A percentile compares a stretch with the other conserved stretches of the same genome.
Evolutionary conservation across 148 eudicot genomes (phyloP).

Genomic region (Vaccinium darrowii): DNA sequence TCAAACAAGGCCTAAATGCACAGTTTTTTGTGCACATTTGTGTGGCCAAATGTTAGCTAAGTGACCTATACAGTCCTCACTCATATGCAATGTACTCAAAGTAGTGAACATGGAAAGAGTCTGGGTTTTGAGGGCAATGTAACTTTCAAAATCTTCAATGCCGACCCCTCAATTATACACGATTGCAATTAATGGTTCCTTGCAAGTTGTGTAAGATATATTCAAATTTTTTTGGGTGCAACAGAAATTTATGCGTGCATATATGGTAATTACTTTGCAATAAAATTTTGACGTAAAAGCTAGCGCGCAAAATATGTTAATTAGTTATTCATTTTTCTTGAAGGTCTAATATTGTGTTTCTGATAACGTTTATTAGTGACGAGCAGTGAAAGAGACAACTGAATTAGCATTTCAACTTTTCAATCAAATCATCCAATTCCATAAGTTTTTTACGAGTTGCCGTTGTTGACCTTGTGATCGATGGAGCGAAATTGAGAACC

Average conservation of each 20-base stretch:
- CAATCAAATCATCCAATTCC: too few relatives aligned
- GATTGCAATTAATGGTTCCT: background rate
- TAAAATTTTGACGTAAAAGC: too few relatives aligned
- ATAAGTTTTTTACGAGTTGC: background rate
- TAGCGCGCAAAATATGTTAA: too few relatives aligned
- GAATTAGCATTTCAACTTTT: background rate
- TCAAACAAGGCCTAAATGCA: background rate
- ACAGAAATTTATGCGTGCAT: too few relatives aligned
- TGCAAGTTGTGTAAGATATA: background rate
- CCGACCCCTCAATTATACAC: slow-evolving; percentile 1
- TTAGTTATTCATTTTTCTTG: too few relatives aligned
- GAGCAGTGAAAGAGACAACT: background rate
- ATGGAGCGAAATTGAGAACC: background rate
- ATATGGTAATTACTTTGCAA: too few relatives aligned
- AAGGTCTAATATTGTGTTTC: too few relatives aligned
- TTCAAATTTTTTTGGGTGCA: too few relatives aligned
- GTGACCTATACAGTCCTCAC: background rate
- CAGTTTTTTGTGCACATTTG: background rate
- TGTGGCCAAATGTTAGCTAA: background rate
- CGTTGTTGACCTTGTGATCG: background rate
- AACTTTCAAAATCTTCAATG: slow-evolving; percentile 20
- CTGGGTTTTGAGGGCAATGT: slow-evolving; percentile 16
- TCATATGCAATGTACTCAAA: background rate
- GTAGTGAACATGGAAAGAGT: slow-evolving; percentile 10
- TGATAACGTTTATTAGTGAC: background rate